Conservation (phyloP, 371 early-diverging fungal genomes). For the Syncephalastrum contaminatum region DNA sequence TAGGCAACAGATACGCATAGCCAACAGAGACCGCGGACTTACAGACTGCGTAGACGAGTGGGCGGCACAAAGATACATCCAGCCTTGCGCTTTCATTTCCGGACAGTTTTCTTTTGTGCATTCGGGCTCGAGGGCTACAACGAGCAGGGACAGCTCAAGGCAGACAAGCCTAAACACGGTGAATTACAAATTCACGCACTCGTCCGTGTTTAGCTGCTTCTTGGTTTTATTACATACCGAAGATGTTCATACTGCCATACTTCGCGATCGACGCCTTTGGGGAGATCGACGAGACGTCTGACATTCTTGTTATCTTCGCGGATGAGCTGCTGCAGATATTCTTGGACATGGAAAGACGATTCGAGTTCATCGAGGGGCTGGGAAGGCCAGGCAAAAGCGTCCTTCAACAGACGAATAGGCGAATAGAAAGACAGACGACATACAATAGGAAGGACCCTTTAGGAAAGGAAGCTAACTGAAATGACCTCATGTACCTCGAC, state of each 20-base stretch:
- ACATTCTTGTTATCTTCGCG: conserved; percentile 67
- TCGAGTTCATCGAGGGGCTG: conserved; percentile 62
- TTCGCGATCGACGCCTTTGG: conserved; percentile 64
- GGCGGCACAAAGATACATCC: conserved; percentile 92
- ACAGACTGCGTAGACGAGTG: conserved; percentile 82
- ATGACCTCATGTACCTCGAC: no score
- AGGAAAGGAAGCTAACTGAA: no score
- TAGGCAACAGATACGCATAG: background rate
- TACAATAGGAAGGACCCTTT: no score
- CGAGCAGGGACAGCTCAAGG: conserved; percentile 76
- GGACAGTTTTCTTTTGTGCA: conserved; percentile 83
- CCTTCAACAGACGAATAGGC: conserved; percentile 21
- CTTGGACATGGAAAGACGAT: conserved; percentile 78
- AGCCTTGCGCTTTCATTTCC: conserved; percentile 92
- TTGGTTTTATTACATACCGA: conserved; percentile 45
- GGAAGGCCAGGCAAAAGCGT: conserved; percentile 57
- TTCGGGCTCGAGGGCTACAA: conserved; percentile 73
- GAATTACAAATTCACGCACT: conserved; percentile 44
- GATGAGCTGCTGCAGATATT: conserved; percentile 80
- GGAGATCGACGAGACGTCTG: conserved; percentile 60
- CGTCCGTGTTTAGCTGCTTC: conserved; percentile 6
- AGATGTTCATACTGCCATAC: conserved; percentile 92
- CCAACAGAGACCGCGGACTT: conserved; percentile 13
- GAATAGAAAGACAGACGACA: no score
- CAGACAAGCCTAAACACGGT: conserved; percentile 73